A percentile compares a stretch with the other conserved stretches of the same genome.
These are phyloP conservation scores for Guyanaporus albipodus DNA, from an alignment of 768 basidiomycete species.

Conservation along the genomic window DNA sequence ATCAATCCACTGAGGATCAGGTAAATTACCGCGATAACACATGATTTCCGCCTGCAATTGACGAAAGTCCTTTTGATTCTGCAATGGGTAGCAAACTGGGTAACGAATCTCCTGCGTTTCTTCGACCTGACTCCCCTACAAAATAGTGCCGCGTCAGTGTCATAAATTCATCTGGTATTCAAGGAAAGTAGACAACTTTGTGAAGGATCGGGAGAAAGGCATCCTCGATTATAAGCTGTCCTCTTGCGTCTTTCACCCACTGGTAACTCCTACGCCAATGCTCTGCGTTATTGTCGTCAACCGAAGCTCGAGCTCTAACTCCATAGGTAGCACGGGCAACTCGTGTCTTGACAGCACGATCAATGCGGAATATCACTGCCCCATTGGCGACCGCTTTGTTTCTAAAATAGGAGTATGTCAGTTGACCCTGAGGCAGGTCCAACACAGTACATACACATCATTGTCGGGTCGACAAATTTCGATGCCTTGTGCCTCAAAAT, in stretches of 20 bases:
- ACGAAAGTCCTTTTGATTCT: not conserved
- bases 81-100: not conserved
- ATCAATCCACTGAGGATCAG: slow-evolving; percentile 5
- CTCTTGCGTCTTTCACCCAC: not conserved
- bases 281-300: not conserved
- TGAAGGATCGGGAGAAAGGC: slow-evolving; percentile 1
- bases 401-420: slow-evolving; percentile 1
- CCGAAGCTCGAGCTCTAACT: not conserved
- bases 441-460: slow-evolving; percentile 1
- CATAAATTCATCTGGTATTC: not conserved
- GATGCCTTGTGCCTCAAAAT: slow-evolving; percentile 1
- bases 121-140: slow-evolving; percentile 1
- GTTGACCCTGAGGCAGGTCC: not conserved
- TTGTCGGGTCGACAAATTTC: slow-evolving; percentile 6
- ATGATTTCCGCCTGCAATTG: not conserved
- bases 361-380: slow-evolving; percentile 1
- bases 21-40: slow-evolving; percentile 1
- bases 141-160: not conserved
- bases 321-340: slow-evolving; percentile 6
- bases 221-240: not conserved
- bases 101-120: slow-evolving; percentile 1
- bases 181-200: not conserved
- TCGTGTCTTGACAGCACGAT: slow-evolving; percentile 1
- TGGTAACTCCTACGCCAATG: not conserved
- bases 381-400: slow-evolving; percentile 11